Conservation (phyloP, 2,329 filamentous ascomycete genomes). For the Sclerotinia minor region DNA sequence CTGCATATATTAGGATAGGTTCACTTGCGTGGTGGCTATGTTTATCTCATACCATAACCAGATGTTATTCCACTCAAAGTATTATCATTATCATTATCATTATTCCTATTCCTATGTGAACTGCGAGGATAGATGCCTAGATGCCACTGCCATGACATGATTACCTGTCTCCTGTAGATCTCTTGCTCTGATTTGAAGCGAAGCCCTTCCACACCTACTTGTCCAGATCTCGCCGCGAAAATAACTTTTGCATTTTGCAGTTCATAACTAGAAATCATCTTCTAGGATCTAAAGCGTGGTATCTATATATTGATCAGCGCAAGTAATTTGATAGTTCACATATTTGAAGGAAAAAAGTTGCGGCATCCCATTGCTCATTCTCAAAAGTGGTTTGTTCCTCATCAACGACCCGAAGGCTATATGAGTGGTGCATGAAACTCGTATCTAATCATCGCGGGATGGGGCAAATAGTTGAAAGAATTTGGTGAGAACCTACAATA, state of each 20-base stretch:
- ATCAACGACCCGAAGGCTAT: conserved; percentile 84
- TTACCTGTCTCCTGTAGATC: background rate
- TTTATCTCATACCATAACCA: background rate
- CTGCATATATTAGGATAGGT: background rate
- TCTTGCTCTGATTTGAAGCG: no score
- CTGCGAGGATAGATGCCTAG: background rate
- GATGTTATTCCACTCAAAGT: background rate
- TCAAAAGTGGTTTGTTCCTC: conserved; percentile 58
- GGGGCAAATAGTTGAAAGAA: background rate
- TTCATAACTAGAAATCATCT: no score
- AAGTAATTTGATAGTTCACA: background rate
- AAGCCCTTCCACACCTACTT: background rate
- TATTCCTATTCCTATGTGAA: background rate
- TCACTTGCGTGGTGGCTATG: background rate
- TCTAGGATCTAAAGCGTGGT: background rate
- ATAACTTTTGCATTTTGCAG: background rate
- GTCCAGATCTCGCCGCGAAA: no score
- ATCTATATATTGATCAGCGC: background rate
- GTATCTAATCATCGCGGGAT: conserved; percentile 82
- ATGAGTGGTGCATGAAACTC: conserved; percentile 99
- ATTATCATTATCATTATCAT: background rate
- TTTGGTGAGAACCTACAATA: background rate
- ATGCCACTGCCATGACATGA: no score
- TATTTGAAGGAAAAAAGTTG: background rate
- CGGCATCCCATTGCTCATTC: conserved; percentile 14